Evolutionary conservation across 2,329 filamentous ascomycete genomes (phyloP).

Genomic region (Penicillium sp.): DNA sequence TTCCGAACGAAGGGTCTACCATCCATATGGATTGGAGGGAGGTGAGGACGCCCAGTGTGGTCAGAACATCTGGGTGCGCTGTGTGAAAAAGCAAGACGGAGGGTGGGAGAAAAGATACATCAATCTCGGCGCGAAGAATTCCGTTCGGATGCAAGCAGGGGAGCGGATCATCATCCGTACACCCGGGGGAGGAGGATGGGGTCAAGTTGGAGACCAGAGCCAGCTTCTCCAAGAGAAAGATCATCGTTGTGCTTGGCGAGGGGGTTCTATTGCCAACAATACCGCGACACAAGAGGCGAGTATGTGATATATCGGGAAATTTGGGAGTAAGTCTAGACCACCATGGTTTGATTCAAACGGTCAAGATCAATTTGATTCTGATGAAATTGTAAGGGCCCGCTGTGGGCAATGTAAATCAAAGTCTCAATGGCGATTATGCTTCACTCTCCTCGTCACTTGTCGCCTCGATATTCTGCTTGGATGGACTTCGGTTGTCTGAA

Average conservation of each 20-base stretch:
- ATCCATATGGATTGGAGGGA: conserved; percentile 75
- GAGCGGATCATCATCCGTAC: conserved; percentile 41
- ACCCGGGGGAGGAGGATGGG: conserved; percentile 42
- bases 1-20: conserved; percentile 68
- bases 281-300: conserved; percentile 52
- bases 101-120: conserved; percentile 23
- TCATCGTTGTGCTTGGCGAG: conserved; percentile 58
- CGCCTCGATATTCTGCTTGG: conserved; percentile 51
- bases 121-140: conserved; percentile 34
- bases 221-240: conserved; percentile 54
- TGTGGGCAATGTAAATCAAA: neutral
- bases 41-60: conserved; percentile 75
- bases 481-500: conserved; percentile 12
- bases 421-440: neutral
- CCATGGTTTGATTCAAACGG: neutral
- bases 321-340: neutral
- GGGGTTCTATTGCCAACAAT: conserved; percentile 55
- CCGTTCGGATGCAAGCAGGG: conserved; percentile 33
- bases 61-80: conserved; percentile 73
- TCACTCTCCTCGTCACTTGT: conserved; percentile 52
- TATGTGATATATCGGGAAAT: conserved; percentile 22
- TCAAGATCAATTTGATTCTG: neutral
- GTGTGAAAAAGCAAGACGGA: conserved; percentile 10
- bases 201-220: conserved; percentile 52
- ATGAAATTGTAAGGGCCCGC: neutral